phyloP scores from a whole-genome alignment of 345 rosid genomes.

The Gossypium rotundifolium region DNA sequence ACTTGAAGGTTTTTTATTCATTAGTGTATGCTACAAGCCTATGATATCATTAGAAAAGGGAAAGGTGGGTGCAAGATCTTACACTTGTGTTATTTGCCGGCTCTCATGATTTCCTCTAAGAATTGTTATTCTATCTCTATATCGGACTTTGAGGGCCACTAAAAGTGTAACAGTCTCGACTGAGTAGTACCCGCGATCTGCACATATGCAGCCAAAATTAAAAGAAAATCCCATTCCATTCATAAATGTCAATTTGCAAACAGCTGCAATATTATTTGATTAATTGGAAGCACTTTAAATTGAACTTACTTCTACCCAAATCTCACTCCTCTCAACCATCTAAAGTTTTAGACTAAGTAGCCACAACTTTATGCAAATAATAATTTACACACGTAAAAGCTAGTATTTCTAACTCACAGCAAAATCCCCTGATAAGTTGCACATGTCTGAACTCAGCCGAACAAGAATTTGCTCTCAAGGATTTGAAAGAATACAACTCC shows the following conservation, averaged over 20 bases:
- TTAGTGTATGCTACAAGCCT: neutral
- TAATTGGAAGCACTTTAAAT: neutral
- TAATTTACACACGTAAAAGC: neutral
- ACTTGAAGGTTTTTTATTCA: neutral
- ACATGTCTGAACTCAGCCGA: neutral
- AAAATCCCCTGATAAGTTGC: neutral
- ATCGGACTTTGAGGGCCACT: slow-evolving; percentile 93
- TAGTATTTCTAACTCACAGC: neutral
- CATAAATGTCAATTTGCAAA: neutral
- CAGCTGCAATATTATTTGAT: neutral
- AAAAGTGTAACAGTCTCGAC: slow-evolving; percentile 94
- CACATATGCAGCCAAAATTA: slow-evolving; percentile 23
- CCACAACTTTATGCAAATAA: neutral
- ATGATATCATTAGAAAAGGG: neutral
- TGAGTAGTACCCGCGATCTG: slow-evolving; percentile 97
- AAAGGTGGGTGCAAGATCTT: slow-evolving; percentile 25
- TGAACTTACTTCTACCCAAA: neutral
- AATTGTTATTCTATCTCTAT: slow-evolving; percentile 92
- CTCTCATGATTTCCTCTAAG: neutral
- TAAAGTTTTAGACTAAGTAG: neutral
- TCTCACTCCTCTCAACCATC: neutral
- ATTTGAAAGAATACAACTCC: neutral
- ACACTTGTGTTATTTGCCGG: slow-evolving; percentile 88
- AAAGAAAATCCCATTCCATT: slow-evolving; percentile 5
- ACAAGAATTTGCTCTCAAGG: neutral